Evolutionary conservation across 371 early-diverging fungal species (phyloP), one percentile per base, ranked within the genome.

Genomic region (Mucor indicus): DNA sequence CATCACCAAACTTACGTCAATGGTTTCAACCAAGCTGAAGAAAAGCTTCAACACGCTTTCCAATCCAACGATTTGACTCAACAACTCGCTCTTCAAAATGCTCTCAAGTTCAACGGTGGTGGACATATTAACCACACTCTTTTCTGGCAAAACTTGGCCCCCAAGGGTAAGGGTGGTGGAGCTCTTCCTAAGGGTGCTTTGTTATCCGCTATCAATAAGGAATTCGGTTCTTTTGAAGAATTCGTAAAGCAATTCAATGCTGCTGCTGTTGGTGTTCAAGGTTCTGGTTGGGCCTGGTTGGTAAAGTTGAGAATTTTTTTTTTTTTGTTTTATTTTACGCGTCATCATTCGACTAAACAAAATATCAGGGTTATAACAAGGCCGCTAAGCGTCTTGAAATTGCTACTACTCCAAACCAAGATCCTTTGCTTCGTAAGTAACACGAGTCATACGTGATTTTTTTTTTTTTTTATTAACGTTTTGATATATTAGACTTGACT

Each of bases 231-330:
- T n/a, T 71, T 97, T 44, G 93, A 92, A 16, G 71, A 79, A 50
- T 90, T 99, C 64, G 73, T 80, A 24, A 74, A 74, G 46, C 71
- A 81, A 60, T 95, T 99, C 72, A 91, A 86, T 60, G 69, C 85
- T 33, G 75, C 76, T 60, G 86, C 96, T 50, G 91, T 82, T 30
- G 91, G 80, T 45, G 90, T 99, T 39, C 93, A 95, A 77, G 53
- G 99, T 39, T 89, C 89, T 39, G 99, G 99, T 12, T 99, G 99
- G 99, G 94, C 90, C 9, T 99, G 98, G 98, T 74, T 97, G 65
- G 90, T 87, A 75, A 67, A n/a, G n/a, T n/a, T n/a, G n/a, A n/a
- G n/a, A n/a, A 77, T 64, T 30, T 7, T 15, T 33, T 9, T 33
- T 33, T 33, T 33, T 33, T 33, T 33, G 5, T 9, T 9, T 33